A percentile compares a stretch with the other conserved stretches of the same genome.
These are phyloP conservation scores for Oryza officinalis DNA, from an alignment of 176 grass and related monocot species.

Conservation along the genomic window DNA sequence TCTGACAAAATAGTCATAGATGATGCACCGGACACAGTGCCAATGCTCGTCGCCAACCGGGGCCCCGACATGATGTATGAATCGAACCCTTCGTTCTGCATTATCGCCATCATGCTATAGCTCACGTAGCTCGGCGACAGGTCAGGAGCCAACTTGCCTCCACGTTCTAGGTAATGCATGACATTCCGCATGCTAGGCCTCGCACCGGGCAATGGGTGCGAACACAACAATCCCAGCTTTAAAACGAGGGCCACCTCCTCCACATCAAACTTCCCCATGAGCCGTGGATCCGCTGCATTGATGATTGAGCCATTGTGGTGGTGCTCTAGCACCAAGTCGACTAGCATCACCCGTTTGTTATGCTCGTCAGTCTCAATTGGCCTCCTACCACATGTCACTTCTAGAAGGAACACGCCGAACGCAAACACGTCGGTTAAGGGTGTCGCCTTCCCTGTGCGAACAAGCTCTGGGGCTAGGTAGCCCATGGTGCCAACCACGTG, in stretches of 20 bases:
- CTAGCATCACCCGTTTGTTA: neutral
- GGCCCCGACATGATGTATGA: neutral
- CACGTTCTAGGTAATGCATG: constrained; percentile 33
- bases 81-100: constrained; percentile 32
- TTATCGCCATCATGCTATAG: constrained; percentile 8
- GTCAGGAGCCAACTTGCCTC: neutral
- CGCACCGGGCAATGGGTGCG: neutral
- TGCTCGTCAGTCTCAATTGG: neutral
- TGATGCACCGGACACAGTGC: neutral
- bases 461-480: constrained; percentile 42
- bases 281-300: constrained; percentile 1
- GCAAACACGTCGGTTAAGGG: constrained; percentile 35
- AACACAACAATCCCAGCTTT: constrained; percentile 43
- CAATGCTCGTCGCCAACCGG: neutral
- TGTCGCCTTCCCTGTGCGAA: constrained; percentile 29
- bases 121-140: constrained; percentile 17
- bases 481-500: constrained; percentile 42
- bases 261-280: neutral
- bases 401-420: constrained; percentile 37
- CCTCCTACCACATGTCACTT: constrained; percentile 37
- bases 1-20: neutral
- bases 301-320: constrained; percentile 15
- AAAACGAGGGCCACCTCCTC: constrained; percentile 33
- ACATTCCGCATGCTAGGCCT: constrained; percentile 41
- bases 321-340: constrained; percentile 36